Percentiles rank a stretch among this genome's conserved stretches.
Evolutionary conservation across 257 asterid genomes (phyloP).

Genomic region (Cinchona pubescens): DNA sequence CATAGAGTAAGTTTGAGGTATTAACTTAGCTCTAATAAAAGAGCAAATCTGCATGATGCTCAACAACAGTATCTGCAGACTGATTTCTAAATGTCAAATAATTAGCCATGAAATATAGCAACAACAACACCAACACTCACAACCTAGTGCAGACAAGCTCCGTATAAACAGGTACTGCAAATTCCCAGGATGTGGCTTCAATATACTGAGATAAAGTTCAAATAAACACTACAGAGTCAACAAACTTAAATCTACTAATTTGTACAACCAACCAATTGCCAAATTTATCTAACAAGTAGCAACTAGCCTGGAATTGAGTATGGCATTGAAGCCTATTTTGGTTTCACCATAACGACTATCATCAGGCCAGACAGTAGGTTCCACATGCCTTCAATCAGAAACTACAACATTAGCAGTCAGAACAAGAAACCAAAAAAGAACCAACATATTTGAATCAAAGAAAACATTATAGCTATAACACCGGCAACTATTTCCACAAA

Average conservation of each 20-base stretch:
- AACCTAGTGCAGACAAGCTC: slow-evolving; percentile 97
- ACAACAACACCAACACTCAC: slow-evolving; percentile 3
- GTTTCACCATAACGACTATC: slow-evolving; percentile 99
- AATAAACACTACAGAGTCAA: slow-evolving; percentile 28
- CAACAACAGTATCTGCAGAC: not conserved
- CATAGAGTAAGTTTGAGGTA: not conserved
- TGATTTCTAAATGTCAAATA: not conserved
- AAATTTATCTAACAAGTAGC: slow-evolving; percentile 8
- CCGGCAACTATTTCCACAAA: not conserved
- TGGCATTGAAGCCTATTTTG: slow-evolving; percentile 98
- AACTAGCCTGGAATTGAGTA: slow-evolving; percentile 87
- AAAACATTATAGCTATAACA: not conserved
- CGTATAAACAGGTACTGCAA: slow-evolving; percentile 91
- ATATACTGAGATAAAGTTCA: slow-evolving; percentile 58
- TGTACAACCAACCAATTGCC: not conserved
- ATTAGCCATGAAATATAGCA: not conserved
- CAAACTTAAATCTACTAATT: slow-evolving; percentile 10
- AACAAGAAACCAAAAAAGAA: slow-evolving; percentile 16
- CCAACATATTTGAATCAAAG: not conserved
- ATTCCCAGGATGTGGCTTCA: slow-evolving; percentile 99
- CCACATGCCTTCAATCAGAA: slow-evolving; percentile 77
- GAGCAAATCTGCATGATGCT: not conserved
- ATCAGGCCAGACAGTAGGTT: slow-evolving; percentile 96
- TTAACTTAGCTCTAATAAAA: not conserved
- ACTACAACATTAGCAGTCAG: slow-evolving; percentile 33